Base-by-base conservation (phyloP, 1,139 yeast species). In the Protomyces pachydermus region DNA sequence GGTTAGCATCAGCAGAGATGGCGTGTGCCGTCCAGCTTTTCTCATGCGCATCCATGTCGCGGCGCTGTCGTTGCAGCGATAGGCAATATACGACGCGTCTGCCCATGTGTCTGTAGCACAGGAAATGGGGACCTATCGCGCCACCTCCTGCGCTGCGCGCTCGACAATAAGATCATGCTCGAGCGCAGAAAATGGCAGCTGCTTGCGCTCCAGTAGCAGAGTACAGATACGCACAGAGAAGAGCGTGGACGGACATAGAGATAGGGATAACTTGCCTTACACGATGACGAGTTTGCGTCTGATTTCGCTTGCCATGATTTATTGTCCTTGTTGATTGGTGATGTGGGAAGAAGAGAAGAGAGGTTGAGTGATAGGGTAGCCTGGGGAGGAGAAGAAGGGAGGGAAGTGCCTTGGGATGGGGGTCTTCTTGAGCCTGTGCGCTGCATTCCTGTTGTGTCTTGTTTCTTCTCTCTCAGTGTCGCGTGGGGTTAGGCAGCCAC, bases 201-300 rank as follows among this genome's bases (percentile, higher is more conserved):
- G 32, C 32, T 1, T 28, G 32, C 8, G 32, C 32, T 28, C 32
- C 3, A 28, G 32, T 6, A 28, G 8, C 32, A 28, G 32, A 4
- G 32, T 28, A 6, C 42, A 10, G 54, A 51, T 8, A 3, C 20
- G 12, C 55, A 42, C n/a, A 42, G 46, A 42, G 25, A n/a, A 16
- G 3, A 42, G 48, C 42, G 42, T 16, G 16, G 42, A 8, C 18
- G 42, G n/a, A 38, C 42, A 16, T 18, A 14, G 12, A 6, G 55
- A 50, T 54, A 37, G 32, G 16, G 3, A 12, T n/a, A n/a, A 58
- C 62, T 34, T 38, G 54, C 62, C 62, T 97, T 75, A 91, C 97
- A 91, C 95, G 60, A 91, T 91, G 65, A 91, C 97, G 61, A 91
- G 79, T 74, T 91, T 91, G 23, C 68, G 57, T 55, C 67, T 61